Evolutionary conservation across 805 yeast genomes (phyloP).

Genomic region (Teunomyces aglyptinius): DNA sequence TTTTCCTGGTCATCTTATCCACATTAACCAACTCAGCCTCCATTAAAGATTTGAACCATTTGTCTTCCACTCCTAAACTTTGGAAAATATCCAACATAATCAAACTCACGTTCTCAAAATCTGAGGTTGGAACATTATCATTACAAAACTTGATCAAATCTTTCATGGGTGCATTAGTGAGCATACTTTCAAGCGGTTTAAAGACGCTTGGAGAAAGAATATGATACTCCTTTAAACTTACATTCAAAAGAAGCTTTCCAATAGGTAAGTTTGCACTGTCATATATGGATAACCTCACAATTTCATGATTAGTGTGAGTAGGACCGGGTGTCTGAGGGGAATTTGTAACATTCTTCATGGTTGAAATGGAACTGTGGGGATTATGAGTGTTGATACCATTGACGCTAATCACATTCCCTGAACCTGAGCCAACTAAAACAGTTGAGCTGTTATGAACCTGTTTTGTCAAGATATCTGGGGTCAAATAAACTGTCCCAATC

Average conservation of each 20-base stretch:
- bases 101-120: conserved; percentile 54
- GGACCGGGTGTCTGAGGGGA: not conserved
- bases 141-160: conserved; percentile 51
- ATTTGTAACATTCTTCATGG: not conserved
- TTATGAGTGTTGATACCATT: conserved; percentile 14
- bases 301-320: conserved; percentile 6
- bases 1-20: conserved; percentile 44
- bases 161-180: conserved; percentile 51
- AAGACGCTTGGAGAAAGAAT: conserved; percentile 62
- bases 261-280: conserved; percentile 43
- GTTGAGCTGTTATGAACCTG: conserved; percentile 33
- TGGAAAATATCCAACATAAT: conserved; percentile 75
- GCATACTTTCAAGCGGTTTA: conserved; percentile 59
- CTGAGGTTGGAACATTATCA: conserved; percentile 33
- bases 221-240: conserved; percentile 51
- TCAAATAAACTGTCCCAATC: conserved; percentile 54
- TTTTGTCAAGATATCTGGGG: conserved; percentile 48
- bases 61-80: conserved; percentile 61
- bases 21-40: conserved; percentile 59
- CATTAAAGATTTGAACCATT: conserved; percentile 71
- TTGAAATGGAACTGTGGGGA: conserved; percentile 6
- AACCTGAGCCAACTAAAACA: conserved; percentile 26
- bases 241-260: conserved; percentile 57
- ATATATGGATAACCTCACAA: conserved; percentile 46
- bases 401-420: conserved; percentile 22